Percentiles rank a stretch among this genome's conserved stretches.
Evolutionary conservation across 163 green algal species (phyloP).

Genomic region (Volvox carteri): DNA sequence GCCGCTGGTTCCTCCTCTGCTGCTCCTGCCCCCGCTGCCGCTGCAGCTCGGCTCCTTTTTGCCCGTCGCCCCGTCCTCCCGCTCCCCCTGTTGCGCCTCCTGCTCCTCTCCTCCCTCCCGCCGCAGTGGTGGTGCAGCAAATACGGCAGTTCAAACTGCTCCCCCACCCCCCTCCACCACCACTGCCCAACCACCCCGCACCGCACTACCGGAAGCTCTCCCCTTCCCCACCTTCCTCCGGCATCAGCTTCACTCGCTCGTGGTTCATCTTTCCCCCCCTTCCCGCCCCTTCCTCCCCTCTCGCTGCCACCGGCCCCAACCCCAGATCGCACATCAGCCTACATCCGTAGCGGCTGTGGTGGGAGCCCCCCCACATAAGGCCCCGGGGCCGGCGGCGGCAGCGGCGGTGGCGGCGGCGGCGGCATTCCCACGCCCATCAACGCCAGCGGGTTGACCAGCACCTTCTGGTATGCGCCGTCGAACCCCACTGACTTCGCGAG

Average conservation of each 20-base stretch:
- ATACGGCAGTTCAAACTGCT: too few species aligned
- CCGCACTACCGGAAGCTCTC: too few species aligned
- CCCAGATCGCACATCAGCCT: too few species aligned
- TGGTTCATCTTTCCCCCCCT: too few species aligned
- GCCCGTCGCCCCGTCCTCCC: not conserved
- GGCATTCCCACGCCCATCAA: not conserved
- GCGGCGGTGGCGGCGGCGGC: not conserved
- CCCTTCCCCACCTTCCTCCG: not conserved
- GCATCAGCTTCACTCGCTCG: not conserved
- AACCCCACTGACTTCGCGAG: not conserved
- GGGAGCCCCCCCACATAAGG: not conserved
- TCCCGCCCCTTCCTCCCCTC: too few species aligned
- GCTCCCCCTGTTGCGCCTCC: not conserved
- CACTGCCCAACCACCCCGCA: too few species aligned
- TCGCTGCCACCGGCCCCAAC: too few species aligned
- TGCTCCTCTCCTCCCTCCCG: not conserved
- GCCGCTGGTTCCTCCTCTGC: too few species aligned
- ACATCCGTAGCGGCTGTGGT: not conserved
- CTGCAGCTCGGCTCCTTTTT: not conserved
- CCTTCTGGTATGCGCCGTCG: slow-evolving; percentile 15
- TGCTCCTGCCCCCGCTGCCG: not conserved
- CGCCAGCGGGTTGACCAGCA: slow-evolving; percentile 48
- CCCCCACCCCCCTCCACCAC: too few species aligned
- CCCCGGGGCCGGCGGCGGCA: not conserved
- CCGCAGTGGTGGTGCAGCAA: too few species aligned